Evolutionary conservation across 2,329 filamentous ascomycete species (phyloP).

Genomic region (Fusarium decemcellulare): DNA sequence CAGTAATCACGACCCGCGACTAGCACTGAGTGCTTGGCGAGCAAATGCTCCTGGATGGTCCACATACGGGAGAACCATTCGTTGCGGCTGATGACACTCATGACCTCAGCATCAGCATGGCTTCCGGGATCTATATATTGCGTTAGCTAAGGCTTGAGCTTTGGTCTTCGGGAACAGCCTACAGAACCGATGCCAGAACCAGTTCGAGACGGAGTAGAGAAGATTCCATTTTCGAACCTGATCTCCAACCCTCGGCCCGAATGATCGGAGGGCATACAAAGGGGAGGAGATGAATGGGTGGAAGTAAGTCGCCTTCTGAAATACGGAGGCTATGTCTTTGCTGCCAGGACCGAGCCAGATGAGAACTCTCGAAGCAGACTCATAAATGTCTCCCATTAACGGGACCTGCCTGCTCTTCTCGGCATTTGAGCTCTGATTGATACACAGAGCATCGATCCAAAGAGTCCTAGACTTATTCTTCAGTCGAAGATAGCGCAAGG

Average conservation of each 20-base stretch:
- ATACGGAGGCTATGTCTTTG: slow-evolving; percentile 21
- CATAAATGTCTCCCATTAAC: slow-evolving; percentile 42
- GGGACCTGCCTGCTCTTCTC: slow-evolving; percentile 43
- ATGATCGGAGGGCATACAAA: slow-evolving; percentile 22
- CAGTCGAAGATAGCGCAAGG: slow-evolving; percentile 28
- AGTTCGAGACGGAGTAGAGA: slow-evolving; percentile 22
- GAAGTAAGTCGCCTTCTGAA: slow-evolving; percentile 47
- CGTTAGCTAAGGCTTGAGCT: background rate
- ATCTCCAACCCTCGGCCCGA: slow-evolving; percentile 28
- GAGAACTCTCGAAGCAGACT: slow-evolving; percentile 39
- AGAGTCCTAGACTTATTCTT: slow-evolving; percentile 19
- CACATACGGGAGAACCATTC: slow-evolving; percentile 40
- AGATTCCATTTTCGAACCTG: slow-evolving; percentile 35
- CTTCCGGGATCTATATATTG: slow-evolving; percentile 4
- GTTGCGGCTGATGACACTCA: slow-evolving; percentile 25
- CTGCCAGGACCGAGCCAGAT: slow-evolving; percentile 42
- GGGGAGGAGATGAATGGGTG: slow-evolving; percentile 47
- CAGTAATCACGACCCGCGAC: slow-evolving; percentile 21
- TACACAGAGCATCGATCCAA: slow-evolving; percentile 47
- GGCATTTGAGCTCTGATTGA: slow-evolving; percentile 36
- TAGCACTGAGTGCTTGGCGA: slow-evolving; percentile 23
- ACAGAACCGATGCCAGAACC: slow-evolving; percentile 30
- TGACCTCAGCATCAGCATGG: slow-evolving; percentile 22
- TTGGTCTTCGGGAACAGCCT: background rate
- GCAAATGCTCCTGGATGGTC: slow-evolving; percentile 37